A percentile compares a stretch with the other conserved stretches of the same genome.
phyloP scores from a whole-genome alignment of 306 rosid species.

The Aeschynomene evenia region DNA sequence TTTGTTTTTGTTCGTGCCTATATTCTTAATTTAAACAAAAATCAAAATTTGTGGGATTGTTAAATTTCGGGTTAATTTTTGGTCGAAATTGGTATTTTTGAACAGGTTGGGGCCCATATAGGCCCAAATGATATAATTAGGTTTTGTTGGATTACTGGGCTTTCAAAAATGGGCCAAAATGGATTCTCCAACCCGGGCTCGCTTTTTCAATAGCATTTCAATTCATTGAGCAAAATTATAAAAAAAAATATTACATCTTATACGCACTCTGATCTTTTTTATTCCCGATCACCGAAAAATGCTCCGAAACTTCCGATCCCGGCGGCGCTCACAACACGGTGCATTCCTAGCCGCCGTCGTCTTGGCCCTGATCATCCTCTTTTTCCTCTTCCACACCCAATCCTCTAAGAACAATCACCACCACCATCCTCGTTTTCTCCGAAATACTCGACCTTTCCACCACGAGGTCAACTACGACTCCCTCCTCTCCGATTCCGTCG shows the following conservation, averaged over 20 bases:
- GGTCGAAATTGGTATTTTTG: no score
- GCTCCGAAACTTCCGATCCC: constrained; percentile 53
- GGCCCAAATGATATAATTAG: background rate
- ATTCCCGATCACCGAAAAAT: constrained; percentile 27
- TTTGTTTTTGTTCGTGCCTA: no score
- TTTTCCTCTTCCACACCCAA: constrained; percentile 55
- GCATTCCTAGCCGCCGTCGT: constrained; percentile 51
- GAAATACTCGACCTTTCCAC: background rate
- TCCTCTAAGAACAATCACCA: constrained; percentile 25
- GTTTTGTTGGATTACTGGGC: background rate
- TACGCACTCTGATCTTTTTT: background rate
- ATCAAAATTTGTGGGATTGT: no score
- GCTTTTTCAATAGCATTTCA: background rate
- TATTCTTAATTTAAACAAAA: no score
- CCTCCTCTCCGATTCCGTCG: constrained; percentile 51
- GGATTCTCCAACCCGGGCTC: background rate
- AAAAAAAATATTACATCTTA: background rate
- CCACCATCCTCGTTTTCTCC: constrained; percentile 28
- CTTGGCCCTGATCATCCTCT: constrained; percentile 56
- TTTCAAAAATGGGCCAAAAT: background rate
- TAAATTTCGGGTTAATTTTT: no score
- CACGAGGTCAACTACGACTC: constrained; percentile 40
- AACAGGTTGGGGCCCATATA: background rate
- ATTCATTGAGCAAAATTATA: background rate
- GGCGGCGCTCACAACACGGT: constrained; percentile 66